Conservation (phyloP, 108 stramenopile genomes). For the Nannochloropsis salina region DNA sequence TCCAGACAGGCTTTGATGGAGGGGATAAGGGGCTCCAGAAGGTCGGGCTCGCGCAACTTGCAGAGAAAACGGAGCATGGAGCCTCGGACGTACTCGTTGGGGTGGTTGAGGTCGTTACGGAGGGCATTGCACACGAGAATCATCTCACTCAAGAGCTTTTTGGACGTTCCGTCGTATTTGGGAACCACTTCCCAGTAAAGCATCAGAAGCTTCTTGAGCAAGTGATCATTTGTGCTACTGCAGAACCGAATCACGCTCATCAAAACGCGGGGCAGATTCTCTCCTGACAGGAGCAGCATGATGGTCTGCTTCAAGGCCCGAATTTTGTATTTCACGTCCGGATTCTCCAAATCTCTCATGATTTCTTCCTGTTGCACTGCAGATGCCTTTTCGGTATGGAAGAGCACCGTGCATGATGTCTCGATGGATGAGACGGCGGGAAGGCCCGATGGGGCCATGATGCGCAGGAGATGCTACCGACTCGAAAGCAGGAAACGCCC, state of each 20-base stretch:
- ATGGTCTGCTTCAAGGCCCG: conserved; percentile 93
- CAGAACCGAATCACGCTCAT: conserved; percentile 97
- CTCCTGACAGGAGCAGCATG: conserved; percentile 90
- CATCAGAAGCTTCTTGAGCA: conserved; percentile 95
- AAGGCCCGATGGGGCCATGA: conserved; percentile 3
- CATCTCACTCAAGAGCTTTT: conserved; percentile 95
- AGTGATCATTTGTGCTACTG: conserved; percentile 95
- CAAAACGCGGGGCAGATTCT: conserved; percentile 88
- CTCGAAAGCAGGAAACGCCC: too few relatives aligned
- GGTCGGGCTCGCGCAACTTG: conserved; percentile 93
- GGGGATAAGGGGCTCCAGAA: conserved; percentile 86
- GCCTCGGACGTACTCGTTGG: conserved; percentile 97
- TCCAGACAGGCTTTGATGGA: conserved; percentile 81
- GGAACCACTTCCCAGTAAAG: conserved; percentile 97
- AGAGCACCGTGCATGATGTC: conserved; percentile 89
- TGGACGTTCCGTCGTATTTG: conserved; percentile 38
- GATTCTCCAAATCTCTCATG: conserved; percentile 81
- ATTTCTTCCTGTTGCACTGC: conserved; percentile 90
- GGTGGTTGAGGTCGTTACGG: conserved; percentile 96
- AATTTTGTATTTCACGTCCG: conserved; percentile 73
- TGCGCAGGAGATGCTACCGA: neutral
- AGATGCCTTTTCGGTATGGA: conserved; percentile 78
- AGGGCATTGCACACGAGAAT: conserved; percentile 96
- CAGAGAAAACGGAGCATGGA: conserved; percentile 97
- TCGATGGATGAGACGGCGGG: conserved; percentile 56